Evolutionary conservation across 2,329 filamentous ascomycete genomes (phyloP).

Genomic region (Pseudocercospora musae): DNA sequence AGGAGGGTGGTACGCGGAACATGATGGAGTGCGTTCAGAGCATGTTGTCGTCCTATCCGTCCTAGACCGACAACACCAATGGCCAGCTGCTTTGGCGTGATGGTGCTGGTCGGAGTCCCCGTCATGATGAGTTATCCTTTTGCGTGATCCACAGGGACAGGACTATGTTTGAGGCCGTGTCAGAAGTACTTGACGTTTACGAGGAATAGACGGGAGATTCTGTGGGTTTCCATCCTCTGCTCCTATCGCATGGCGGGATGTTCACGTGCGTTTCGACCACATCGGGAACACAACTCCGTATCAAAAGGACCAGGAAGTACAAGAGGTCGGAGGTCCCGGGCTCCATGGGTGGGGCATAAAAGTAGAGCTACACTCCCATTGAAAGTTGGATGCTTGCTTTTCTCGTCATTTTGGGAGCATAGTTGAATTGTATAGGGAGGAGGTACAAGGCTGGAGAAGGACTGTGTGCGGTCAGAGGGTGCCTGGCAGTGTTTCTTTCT

Average conservation of each 20-base stretch:
- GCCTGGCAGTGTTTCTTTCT: no score
- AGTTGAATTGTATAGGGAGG: neutral
- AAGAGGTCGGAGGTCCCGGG: neutral
- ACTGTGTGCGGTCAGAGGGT: neutral
- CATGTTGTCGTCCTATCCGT: conserved; percentile 18
- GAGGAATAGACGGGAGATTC: neutral
- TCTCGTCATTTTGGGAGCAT: neutral
- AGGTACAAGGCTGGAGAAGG: neutral
- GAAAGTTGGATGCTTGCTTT: neutral
- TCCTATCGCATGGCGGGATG: neutral
- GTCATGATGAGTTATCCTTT: neutral
- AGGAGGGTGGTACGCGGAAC: conserved; percentile 44
- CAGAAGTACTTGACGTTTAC: neutral
- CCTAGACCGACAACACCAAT: conserved; percentile 21
- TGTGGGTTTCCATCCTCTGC: neutral
- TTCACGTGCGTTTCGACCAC: neutral
- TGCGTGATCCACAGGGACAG: neutral
- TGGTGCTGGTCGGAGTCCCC: neutral
- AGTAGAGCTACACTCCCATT: neutral
- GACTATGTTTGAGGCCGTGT: no score
- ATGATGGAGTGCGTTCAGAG: conserved; percentile 41
- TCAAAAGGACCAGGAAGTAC: neutral
- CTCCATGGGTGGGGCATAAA: neutral
- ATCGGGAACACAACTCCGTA: neutral
- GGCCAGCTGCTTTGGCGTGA: conserved; percentile 6